Base-by-base conservation (phyloP, 2,329 filamentous ascomycete species). In the Cladorrhinum sp. region DNA sequence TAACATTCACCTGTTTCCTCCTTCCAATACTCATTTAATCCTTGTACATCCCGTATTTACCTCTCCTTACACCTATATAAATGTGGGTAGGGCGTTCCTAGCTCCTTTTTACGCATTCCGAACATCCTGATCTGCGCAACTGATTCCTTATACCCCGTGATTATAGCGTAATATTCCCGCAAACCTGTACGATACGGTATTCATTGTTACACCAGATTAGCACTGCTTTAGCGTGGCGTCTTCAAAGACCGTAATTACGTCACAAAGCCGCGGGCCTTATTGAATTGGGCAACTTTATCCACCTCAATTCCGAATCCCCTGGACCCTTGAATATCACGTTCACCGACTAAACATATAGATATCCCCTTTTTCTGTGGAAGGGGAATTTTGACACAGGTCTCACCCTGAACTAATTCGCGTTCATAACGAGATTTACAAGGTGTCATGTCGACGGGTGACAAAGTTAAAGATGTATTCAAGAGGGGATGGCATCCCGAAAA, bases 401-500 rank as follows among this genome's bases (percentile, higher is more conserved):
- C 10, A 41, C 36, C 4, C 25, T 29, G 25, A 29, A 29, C 25
- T 29, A 5, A 10, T 16, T 36, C n/a, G n/a, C n/a, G n/a, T n/a
- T 36, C 32, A 12, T 3, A 36, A 12, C 32, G 9, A 36, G 25
- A 29, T 29, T 29, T 36, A 3, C 12, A 36, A 13, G 16, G n/a
- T 16, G 16, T 16, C 50, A 64, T 64, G 62, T 52, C 62, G 8
- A 29, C 41, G 41, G 18, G 13, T 6, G 29, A 45, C 41, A 45
- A 45, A 45, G 41, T 45, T 71, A 81, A 79, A 63, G 76, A 77
- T 49, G 68, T 79, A 16, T 72, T 81, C 63, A 83, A 83, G 69
- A 75, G 76, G n/a, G 77, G 79, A 6, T 84, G 80, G 81, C 78
- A 80, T 61, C 77, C 80, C 2, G 80, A 82, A 57, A 81, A 81